Evolutionary conservation across 192 early-diverging fungal genomes (phyloP), one percentile per base, ranked within the genome.

Genomic region (Dissophora ornata): DNA sequence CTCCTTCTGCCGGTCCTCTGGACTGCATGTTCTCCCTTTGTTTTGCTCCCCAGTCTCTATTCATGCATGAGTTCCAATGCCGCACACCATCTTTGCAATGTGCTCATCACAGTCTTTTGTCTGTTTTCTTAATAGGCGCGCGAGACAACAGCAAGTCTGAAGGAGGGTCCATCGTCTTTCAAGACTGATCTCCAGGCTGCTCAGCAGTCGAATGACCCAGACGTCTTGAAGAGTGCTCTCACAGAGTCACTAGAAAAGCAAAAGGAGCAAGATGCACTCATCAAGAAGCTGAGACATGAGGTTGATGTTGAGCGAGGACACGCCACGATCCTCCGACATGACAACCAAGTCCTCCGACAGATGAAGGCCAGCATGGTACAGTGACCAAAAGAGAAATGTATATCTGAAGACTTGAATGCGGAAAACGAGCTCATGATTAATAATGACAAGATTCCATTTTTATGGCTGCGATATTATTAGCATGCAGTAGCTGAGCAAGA

Each of bases 281-380:
- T 87, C 50, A 83, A 85, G 48, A 87, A 91, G 56, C 81, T 92
- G 38, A 86, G 91, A 62, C 88, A 90, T 63, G 87, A 89, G 21
- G 63, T 93, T 32, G 92, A 93, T 60, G 78, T 83, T 65, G 87
- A 89, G 19, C 84, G 84, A 25, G 87, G 87, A 8, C 85, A 87
- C 44, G 84, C 83, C 30, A 89, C 87, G 25, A 89, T 89, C 29
- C 74, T 89, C 21, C 68, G 85, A 47, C 86, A 87, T 46, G 86
- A 89, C 25, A 85, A 87, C 45, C 86, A 87, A 62, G 80, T 80
- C 40, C 67, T 89, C n/a, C 71, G 80, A 50, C 83, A 87, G 45
- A 82, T 81, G 69, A 79, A 85, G 22, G 86, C 87, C 13, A 81
- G 86, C 29, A 86, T 88, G 86, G 85, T 85, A 62, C 41, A 13